phyloP scores from a whole-genome alignment of 106 monocot genomes.

The Xerophyta viscosa region DNA sequence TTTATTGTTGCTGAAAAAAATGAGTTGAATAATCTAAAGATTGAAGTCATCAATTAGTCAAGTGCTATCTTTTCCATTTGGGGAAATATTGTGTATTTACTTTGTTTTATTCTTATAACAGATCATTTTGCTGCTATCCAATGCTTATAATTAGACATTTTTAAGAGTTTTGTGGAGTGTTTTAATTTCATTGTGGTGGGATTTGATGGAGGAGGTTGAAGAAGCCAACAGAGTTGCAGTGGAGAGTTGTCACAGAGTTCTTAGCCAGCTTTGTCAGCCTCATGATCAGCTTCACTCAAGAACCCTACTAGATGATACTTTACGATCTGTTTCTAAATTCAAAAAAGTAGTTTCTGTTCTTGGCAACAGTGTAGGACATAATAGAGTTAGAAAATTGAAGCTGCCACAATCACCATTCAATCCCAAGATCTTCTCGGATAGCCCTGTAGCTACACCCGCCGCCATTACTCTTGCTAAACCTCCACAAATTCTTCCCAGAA shows the following conservation, averaged over 20 bases:
- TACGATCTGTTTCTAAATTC: constrained; percentile 62
- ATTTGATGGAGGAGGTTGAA: constrained; percentile 71
- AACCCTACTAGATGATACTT: constrained; percentile 36
- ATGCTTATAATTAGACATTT: neutral
- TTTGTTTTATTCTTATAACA: too few relatives aligned
- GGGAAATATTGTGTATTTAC: too few relatives aligned
- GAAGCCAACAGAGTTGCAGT: constrained; percentile 68
- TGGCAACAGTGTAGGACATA: constrained; percentile 48
- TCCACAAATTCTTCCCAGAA: constrained; percentile 30
- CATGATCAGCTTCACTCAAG: constrained; percentile 38
- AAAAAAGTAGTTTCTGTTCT: constrained; percentile 58
- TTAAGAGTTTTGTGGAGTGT: neutral
- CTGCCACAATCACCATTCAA: constrained; percentile 18
- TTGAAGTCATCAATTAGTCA: too few relatives aligned
- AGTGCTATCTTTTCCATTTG: too few relatives aligned
- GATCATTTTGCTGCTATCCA: neutral
- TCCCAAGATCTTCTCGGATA: constrained; percentile 37
- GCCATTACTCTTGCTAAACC: constrained; percentile 1
- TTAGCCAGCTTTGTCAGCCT: constrained; percentile 49
- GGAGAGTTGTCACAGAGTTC: constrained; percentile 59
- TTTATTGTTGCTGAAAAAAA: too few relatives aligned
- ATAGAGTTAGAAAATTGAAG: constrained; percentile 45
- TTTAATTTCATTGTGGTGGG: neutral
- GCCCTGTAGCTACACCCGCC: constrained; percentile 2
- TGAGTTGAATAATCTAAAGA: too few relatives aligned